Evolutionary conservation across 352 stramenopile species (phyloP), one percentile per base, ranked within the genome.

Genomic region (Pythium monospermum): DNA sequence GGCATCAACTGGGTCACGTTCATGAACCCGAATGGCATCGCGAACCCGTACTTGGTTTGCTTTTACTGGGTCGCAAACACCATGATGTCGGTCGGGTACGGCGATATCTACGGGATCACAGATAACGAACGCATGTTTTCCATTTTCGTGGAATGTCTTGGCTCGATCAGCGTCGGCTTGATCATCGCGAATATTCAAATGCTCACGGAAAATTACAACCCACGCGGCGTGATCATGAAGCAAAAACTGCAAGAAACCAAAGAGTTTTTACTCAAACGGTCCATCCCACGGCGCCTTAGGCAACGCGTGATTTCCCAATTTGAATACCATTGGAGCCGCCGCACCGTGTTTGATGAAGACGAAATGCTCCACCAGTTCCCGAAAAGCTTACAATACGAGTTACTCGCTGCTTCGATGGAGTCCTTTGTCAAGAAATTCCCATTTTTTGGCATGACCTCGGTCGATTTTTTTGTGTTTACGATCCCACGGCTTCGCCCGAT

Each of bases 41-140:
- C 49, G 33, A 66, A 73, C 30, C 83, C 91, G 42, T 97, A 97
- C 59, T 60, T 97, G 12, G 79, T 87, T 10, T 85, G 77, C 57
- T 91, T 97, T 49, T 97, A 97, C 66, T 97, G 85, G 87, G 91
- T 92, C 26, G 84, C 91, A 0, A 94, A 94, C 41, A 97, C 87
- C 7, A 95, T 97, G 72, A 97, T 97, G 85, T 94, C 85, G 0
- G 85, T 97, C 27, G 87, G 89, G 0, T 97, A 96, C 47, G 90
- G 90, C 16, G 90, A 97, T 30, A 92, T 97, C 38, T 86, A 77
- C 30, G 79, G 76, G 2, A 68, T 93, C 41, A 95, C 81, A 0
- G 77, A 91, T 30, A 57, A 51, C 19, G 86, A 96, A 49, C 68
- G 86, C 1, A 25, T 91, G 2, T 95, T 94, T 59, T 86, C 85